Evolutionary conservation across 2,329 filamentous ascomycete species (phyloP).

Genomic region (Botryosphaeria agaves): DNA sequence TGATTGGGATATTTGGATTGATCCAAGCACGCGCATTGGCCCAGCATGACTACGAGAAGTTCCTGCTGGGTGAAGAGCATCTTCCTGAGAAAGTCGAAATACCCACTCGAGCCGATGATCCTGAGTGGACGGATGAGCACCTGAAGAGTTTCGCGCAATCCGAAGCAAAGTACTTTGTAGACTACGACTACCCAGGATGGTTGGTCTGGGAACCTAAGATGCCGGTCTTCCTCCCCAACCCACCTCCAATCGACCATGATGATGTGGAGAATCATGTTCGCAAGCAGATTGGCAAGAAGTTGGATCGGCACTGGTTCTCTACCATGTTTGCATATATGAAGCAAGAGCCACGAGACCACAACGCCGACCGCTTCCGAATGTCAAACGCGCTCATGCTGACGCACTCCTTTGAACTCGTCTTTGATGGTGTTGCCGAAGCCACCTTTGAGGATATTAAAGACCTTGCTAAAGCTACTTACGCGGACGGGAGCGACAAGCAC

Average conservation of each 20-base stretch:
- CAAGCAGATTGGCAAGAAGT: conserved; percentile 58
- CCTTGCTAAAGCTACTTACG: conserved; percentile 60
- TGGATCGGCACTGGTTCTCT: conserved; percentile 73
- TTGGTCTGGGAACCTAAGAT: conserved; percentile 86
- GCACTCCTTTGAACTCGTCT: conserved; percentile 78
- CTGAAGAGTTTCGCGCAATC: conserved; percentile 61
- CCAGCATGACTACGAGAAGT: conserved; percentile 74
- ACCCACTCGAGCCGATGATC: conserved; percentile 54
- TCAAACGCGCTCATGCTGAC: conserved; percentile 73
- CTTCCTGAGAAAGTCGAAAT: conserved; percentile 63
- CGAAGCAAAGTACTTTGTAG: conserved; percentile 74
- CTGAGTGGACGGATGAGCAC: conserved; percentile 62
- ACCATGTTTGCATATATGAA: conserved; percentile 88
- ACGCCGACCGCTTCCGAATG: conserved; percentile 76
- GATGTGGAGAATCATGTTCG: conserved; percentile 58
- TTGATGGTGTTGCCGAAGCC: conserved; percentile 57
- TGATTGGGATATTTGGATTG: conserved; percentile 61
- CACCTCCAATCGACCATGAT: conserved; percentile 60
- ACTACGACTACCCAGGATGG: conserved; percentile 89
- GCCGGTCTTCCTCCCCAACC: conserved; percentile 58
- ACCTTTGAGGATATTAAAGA: conserved; percentile 81
- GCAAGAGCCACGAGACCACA: conserved; percentile 76
- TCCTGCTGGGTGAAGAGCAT: conserved; percentile 61
- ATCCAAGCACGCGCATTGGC: conserved; percentile 78
- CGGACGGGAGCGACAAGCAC: conserved; percentile 90